Base-by-base conservation (phyloP, 257 asterid species). In the Asclepias syriaca region DNA sequence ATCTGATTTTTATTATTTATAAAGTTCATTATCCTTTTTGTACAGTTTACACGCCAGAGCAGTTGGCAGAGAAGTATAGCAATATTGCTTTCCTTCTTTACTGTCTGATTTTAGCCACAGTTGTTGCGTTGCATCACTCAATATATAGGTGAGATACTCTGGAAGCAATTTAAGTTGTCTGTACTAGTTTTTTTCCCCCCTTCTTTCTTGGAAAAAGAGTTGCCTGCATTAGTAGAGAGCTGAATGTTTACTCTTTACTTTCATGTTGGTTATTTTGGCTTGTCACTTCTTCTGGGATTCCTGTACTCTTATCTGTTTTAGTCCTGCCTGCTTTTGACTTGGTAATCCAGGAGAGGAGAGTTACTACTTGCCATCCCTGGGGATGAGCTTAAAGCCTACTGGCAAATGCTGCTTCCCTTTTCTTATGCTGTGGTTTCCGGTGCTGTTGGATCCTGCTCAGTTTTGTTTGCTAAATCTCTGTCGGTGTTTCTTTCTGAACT, bases 401-500 rank as follows among this genome's bases (percentile, higher is more conserved):
- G 97, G 98, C 88, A 79, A 72, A 93, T 91, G 96, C 86, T 87
- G 80, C 97, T 93, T 81, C 98, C 98, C 5, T 82, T 90, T 79
- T 89, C 96, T 64, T 93, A 90, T 85, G 97, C 98, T 77, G 80
- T 93, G 77, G 98, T 91, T 80, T 93, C 98, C 61, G 98, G 98
- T 66, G 96, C 97, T 70, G 95, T 89, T 57, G 98, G 98, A 58
- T 93, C 97, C 70, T 93, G 97, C 77, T 93, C 96, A 24, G 97
- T 91, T 57, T 81, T 93, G 84, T 93, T 91, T 86, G 98, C 96
- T 27, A 91, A 93, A 82, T 93, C 97, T 77, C 86, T 93, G 97
- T 93, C 83, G 79, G 96, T 85, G 71, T 51, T 74, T 48, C 59
- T 13, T 24, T 69, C 15, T 73, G 66, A 64, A 66, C 75, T 80